A percentile compares a stretch with the other conserved stretches of the same genome.
Evolutionary conservation across 208 protist species (phyloP).

Genomic region (Balamuthia mandrillaris): DNA sequence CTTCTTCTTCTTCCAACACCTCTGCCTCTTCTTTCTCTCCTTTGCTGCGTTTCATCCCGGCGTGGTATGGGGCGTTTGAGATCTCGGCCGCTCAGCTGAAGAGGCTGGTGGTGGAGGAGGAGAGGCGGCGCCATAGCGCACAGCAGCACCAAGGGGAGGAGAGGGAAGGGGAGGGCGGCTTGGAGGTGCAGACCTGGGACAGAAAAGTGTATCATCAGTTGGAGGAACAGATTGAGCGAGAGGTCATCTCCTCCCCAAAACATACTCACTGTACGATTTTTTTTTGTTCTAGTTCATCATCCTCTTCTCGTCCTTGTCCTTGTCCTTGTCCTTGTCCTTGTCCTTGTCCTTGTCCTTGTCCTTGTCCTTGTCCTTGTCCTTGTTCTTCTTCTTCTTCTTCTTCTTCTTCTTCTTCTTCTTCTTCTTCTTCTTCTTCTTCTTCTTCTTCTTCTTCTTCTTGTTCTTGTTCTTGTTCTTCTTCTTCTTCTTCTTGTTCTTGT

Average conservation of each 20-base stretch:
- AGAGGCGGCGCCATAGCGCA: background rate
- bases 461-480: background rate
- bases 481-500: background rate
- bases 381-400: background rate
- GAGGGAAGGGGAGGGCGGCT: background rate
- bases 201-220: slow-evolving; percentile 19
- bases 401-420: background rate
- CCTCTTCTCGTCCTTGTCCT: background rate
- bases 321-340: background rate
- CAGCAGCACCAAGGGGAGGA: background rate
- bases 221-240: background rate
- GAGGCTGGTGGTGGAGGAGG: background rate
- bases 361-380: background rate
- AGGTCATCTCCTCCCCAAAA: background rate
- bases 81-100: background rate
- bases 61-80: slow-evolving; percentile 6
- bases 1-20: background rate
- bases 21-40: background rate
- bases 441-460: background rate
- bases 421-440: background rate
- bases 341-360: background rate
- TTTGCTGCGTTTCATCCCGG: background rate
- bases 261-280: background rate
- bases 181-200: background rate
- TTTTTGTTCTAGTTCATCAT: no score